Evolutionary conservation across 108 stramenopile species (phyloP).

Genomic region (Cyclotella sp.): DNA sequence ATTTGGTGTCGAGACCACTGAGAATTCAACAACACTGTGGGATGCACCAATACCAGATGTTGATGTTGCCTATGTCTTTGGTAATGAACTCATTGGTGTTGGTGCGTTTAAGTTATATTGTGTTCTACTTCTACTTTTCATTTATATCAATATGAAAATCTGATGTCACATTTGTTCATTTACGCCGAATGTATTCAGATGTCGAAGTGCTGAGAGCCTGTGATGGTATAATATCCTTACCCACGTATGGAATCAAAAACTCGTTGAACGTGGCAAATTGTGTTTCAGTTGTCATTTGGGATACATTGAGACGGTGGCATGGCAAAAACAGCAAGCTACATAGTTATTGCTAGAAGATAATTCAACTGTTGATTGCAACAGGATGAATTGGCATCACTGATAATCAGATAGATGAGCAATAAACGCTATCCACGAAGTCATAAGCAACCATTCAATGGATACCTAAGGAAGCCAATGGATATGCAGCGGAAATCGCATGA

Average conservation of each 20-base stretch:
- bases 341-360: no score
- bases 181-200: conserved; percentile 8
- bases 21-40: conserved; percentile 55
- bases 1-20: conserved; percentile 59
- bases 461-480: no score
- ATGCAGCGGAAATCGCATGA: no score
- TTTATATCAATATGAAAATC: not conserved
- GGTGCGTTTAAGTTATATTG: no score
- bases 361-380: no score
- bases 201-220: conserved; percentile 52
- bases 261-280: conserved; percentile 67
- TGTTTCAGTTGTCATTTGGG: conserved; percentile 60
- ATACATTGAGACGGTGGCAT: conserved; percentile 45
- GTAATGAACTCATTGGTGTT: conserved; percentile 68
- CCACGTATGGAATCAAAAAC: conserved; percentile 66
- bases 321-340: no score
- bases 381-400: no score
- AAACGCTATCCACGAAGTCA: no score
- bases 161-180: not conserved
- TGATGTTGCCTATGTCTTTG: conserved; percentile 58
- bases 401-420: no score
- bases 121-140: no score
- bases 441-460: no score
- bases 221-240: conserved; percentile 53
- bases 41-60: conserved; percentile 41